These are phyloP conservation scores for Phytophthora hibernalis DNA, from an alignment of 352 stramenopile species.

Conservation along the genomic window DNA sequence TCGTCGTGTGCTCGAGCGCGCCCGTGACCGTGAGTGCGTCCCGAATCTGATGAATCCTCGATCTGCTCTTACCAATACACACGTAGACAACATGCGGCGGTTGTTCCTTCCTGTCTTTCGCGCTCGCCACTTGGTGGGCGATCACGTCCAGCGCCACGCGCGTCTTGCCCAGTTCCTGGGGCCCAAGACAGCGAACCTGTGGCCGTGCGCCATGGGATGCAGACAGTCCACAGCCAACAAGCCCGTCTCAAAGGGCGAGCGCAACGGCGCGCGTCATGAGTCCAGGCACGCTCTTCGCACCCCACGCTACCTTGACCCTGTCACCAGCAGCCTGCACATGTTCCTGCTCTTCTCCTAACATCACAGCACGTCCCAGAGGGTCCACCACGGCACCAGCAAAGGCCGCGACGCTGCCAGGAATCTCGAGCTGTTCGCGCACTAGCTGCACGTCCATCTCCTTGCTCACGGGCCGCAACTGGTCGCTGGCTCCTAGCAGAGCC, in stretches of 20 bases:
- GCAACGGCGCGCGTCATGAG: conserved; percentile 66
- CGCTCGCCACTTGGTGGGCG: conserved; percentile 54
- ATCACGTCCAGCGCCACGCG: conserved; percentile 74
- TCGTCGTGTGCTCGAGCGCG: conserved; percentile 63
- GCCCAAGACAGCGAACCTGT: conserved; percentile 72
- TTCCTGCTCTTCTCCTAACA: conserved; percentile 15
- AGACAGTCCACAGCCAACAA: conserved; percentile 82
- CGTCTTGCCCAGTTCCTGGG: conserved; percentile 80
- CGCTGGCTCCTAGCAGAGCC: conserved; percentile 53
- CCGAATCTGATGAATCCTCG: conserved; percentile 71
- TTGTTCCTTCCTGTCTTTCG: conserved; percentile 28
- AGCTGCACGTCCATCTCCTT: conserved; percentile 75
- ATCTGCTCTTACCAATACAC: conserved; percentile 62
- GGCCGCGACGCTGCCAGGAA: conserved; percentile 51
- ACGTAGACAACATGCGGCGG: conserved; percentile 84
- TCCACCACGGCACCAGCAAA: conserved; percentile 60
- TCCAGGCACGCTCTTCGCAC: conserved; percentile 65
- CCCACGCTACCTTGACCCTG: conserved; percentile 58
- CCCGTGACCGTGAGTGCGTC: conserved; percentile 57
- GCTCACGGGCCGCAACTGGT: conserved; percentile 36
- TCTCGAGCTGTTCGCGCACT: conserved; percentile 54
- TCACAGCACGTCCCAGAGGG: conserved; percentile 53
- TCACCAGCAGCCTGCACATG: conserved; percentile 30
- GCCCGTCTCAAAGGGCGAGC: conserved; percentile 64
- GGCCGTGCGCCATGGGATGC: conserved; percentile 73